Conservation (phyloP, 2,329 filamentous ascomycete species). For the Fusarium mexicanum region DNA sequence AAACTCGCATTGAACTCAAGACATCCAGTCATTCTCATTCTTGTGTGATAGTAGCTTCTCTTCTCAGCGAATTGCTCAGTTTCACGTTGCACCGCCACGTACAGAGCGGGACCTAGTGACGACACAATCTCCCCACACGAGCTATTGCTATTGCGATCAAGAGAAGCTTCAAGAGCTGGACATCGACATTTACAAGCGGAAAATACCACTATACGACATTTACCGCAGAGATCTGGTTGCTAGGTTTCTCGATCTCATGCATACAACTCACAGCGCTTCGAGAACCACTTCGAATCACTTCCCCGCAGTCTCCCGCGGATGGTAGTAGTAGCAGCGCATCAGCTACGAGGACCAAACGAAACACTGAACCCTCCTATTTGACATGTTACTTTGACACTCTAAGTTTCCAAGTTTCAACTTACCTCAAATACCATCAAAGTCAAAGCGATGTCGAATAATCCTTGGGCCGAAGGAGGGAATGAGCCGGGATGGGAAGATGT, state of each 20-base stretch:
- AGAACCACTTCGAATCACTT: slow-evolving; percentile 21
- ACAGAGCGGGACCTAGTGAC: slow-evolving; percentile 40
- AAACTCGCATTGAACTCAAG: neutral
- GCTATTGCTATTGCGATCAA: slow-evolving; percentile 16
- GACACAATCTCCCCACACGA: slow-evolving; percentile 38
- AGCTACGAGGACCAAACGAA: neutral
- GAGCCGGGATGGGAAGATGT: slow-evolving; percentile 41
- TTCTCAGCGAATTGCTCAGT: slow-evolving; percentile 5
- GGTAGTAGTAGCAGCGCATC: slow-evolving; percentile 18
- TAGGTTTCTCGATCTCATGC: slow-evolving; percentile 11
- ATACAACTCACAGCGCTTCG: slow-evolving; percentile 4
- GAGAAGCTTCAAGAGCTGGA: slow-evolving; percentile 3
- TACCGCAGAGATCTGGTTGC: neutral
- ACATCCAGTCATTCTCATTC: neutral
- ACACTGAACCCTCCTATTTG: neutral
- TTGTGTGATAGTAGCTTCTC: neutral
- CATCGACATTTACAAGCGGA: neutral
- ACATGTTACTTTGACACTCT: slow-evolving; percentile 24
- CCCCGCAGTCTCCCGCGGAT: slow-evolving; percentile 21
- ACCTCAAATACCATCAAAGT: neutral
- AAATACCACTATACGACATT: neutral
- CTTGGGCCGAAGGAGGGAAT: slow-evolving; percentile 38
- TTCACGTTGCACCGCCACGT: slow-evolving; percentile 31
- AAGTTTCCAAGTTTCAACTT: neutral
- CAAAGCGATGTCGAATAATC: slow-evolving; percentile 35